Conservation (phyloP, 306 rosid genomes). For the Medicago ruthenica region DNA sequence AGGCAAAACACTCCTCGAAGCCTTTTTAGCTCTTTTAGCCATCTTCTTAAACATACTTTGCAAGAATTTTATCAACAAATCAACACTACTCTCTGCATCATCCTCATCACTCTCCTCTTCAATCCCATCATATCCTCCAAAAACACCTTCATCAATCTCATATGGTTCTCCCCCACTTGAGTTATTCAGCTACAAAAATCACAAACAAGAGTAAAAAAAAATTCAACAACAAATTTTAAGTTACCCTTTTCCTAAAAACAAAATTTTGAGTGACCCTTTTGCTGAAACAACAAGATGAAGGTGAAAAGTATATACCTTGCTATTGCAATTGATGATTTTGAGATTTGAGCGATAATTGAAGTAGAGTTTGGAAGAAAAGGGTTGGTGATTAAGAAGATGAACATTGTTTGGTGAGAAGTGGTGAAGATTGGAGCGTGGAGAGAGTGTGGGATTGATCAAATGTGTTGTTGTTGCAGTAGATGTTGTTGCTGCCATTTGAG, state of each 20-base stretch:
- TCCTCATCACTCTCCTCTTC: slow-evolving; percentile 62
- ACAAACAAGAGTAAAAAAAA: neutral
- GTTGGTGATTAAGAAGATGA: slow-evolving; percentile 22
- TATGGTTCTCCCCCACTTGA: slow-evolving; percentile 51
- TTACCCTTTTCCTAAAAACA: neutral
- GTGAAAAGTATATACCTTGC: slow-evolving; percentile 51
- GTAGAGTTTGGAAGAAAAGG: slow-evolving; percentile 27
- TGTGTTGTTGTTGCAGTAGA: slow-evolving; percentile 29
- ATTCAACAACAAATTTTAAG: neutral
- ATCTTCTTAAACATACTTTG: slow-evolving; percentile 73
- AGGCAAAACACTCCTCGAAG: slow-evolving; percentile 72
- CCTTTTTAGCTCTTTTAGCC: slow-evolving; percentile 74
- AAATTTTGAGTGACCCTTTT: neutral
- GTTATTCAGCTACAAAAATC: slow-evolving; percentile 53
- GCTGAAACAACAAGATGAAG: neutral
- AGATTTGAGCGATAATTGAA: slow-evolving; percentile 36
- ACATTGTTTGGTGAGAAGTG: slow-evolving; percentile 37
- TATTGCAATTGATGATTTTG: slow-evolving; percentile 37
- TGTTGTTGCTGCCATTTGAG: slow-evolving; percentile 58
- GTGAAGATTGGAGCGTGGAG: slow-evolving; percentile 43
- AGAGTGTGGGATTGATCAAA: slow-evolving; percentile 35
- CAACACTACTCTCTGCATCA: slow-evolving; percentile 71
- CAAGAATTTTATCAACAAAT: slow-evolving; percentile 67
- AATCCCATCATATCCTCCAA: slow-evolving; percentile 50
- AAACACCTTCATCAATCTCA: slow-evolving; percentile 54